Percentiles rank a stretch among this genome's conserved stretches.
Evolutionary conservation across 2,329 filamentous ascomycete genomes (phyloP).

Genomic region (Coniella vitis): DNA sequence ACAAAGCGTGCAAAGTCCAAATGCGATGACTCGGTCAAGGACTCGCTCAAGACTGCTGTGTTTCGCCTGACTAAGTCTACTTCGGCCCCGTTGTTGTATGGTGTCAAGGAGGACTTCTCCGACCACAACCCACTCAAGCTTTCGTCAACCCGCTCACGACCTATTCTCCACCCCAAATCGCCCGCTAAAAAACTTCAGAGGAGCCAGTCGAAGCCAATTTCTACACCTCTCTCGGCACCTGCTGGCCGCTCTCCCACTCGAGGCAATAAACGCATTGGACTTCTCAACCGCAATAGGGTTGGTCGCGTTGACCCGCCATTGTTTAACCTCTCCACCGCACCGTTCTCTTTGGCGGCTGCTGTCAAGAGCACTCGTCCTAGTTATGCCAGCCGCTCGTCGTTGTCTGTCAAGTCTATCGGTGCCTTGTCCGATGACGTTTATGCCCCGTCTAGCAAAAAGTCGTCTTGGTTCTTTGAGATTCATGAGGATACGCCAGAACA

Average conservation of each 20-base stretch:
- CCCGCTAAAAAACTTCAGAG: constrained; percentile 41
- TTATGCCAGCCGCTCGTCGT: constrained; percentile 42
- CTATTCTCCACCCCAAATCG: constrained; percentile 46
- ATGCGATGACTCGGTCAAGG: constrained; percentile 34
- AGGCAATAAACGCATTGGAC: constrained; percentile 56
- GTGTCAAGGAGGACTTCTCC: constrained; percentile 24
- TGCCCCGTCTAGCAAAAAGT: constrained; percentile 41
- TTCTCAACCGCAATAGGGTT: constrained; percentile 61
- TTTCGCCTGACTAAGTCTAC: constrained; percentile 39
- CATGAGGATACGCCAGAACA: constrained; percentile 88
- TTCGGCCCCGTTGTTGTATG: constrained; percentile 23
- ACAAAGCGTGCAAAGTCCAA: constrained; percentile 52
- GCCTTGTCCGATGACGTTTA: constrained; percentile 22
- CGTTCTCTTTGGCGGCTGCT: constrained; percentile 81
- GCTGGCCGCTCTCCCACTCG: constrained; percentile 76
- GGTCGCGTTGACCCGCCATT: constrained; percentile 67
- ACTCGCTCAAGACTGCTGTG: constrained; percentile 41
- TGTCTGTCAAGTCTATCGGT: constrained; percentile 22
- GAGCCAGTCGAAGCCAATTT: constrained; percentile 37
- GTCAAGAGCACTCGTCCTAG: constrained; percentile 67
- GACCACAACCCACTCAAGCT: constrained; percentile 22
- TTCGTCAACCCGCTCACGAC: constrained; percentile 32
- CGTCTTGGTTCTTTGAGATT: constrained; percentile 86
- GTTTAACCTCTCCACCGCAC: constrained; percentile 47
- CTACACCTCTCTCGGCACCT: constrained; percentile 53